Evolutionary conservation across 192 early-diverging fungal species (phyloP), one percentile per base, ranked within the genome.

Genomic region (Piromyces sp.): DNA sequence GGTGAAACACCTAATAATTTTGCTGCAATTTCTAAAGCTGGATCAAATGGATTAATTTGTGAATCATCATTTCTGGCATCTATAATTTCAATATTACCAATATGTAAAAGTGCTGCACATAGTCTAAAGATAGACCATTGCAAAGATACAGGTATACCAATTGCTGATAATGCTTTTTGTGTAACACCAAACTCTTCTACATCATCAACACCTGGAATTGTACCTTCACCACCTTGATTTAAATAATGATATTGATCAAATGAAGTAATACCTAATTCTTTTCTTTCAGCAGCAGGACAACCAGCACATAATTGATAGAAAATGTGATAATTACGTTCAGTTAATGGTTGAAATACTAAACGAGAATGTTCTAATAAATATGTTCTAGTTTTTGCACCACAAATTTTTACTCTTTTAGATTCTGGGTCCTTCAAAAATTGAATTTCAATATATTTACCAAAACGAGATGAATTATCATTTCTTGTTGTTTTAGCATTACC

Each of bases 401-500:
- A 92, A 86, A 99, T 99, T 78, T 94, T 91, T 80, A 89, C 90
- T 38, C 79, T 78, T 86, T 40, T 86, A 38, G 13, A 37, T 51
- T 51, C 19, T 51, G 42, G 42, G 19, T 89, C 83, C 81, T 93
- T 92, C 85, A 93, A 93, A 87, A 99, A 99, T 84, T 95, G 88
- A 84, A 99, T 97, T 84, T 97, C 96, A 82, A 96, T 94, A 88
- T 97, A 99, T 90, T 99, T 99, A 81, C 97, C 97, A 85, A 99
- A 99, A 29, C 97, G 93, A 79, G 96, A 98, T 82, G 90, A 92
- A 89, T 99, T 99, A 89, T 99, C 97, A 89, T 99, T 99, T 85
- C 97, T 88, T 16, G 97, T 98, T 15, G 97, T 99, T 87, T 99
- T 99, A 33, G 97, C 96, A 88, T 99, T 99, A 83, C 97, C 97